Conservation (phyloP, 2,329 filamentous ascomycete genomes). For the Verticillium longisporum region DNA sequence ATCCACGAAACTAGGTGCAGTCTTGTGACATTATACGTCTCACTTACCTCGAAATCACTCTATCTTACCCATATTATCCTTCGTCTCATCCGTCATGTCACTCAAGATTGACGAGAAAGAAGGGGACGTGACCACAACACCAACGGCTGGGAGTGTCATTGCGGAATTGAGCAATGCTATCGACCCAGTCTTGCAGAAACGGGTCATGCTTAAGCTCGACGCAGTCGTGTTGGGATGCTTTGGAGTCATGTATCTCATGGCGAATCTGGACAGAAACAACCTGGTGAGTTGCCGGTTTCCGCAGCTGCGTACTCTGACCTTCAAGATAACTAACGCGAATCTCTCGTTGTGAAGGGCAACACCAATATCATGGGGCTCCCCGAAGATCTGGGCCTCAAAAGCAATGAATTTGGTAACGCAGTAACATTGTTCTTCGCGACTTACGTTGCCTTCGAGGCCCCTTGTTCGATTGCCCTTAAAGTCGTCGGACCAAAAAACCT, state of each 20-base stretch:
- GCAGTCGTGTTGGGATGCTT: conserved; percentile 11
- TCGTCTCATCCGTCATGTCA: neutral
- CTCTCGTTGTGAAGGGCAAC: conserved; percentile 25
- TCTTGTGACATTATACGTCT: no score
- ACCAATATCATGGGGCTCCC: conserved; percentile 39
- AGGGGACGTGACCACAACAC: conserved; percentile 16
- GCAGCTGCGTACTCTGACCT: no score
- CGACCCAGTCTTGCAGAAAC: conserved; percentile 7
- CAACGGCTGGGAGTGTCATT: conserved; percentile 22
- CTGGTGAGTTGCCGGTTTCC: conserved; percentile 4
- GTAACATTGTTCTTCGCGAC: conserved; percentile 39
- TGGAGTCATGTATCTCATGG: conserved; percentile 21
- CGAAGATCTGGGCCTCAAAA: conserved; percentile 31
- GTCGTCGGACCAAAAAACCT: conserved; percentile 22
- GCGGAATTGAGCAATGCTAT: conserved; percentile 3
- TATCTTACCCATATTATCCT: no score
- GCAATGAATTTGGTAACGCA: conserved; percentile 34
- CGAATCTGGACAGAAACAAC: conserved; percentile 23
- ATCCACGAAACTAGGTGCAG: no score
- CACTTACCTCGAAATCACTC: no score
- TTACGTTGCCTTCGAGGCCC: conserved; percentile 36
- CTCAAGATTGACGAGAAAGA: neutral
- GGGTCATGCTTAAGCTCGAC: conserved; percentile 8
- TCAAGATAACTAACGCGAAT: neutral
- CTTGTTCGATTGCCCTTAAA: conserved; percentile 23